Evolutionary conservation across 169 alveolate genomes (phyloP), one percentile per base, ranked within the genome.

Genomic region (Plasmodium knowlesi): DNA sequence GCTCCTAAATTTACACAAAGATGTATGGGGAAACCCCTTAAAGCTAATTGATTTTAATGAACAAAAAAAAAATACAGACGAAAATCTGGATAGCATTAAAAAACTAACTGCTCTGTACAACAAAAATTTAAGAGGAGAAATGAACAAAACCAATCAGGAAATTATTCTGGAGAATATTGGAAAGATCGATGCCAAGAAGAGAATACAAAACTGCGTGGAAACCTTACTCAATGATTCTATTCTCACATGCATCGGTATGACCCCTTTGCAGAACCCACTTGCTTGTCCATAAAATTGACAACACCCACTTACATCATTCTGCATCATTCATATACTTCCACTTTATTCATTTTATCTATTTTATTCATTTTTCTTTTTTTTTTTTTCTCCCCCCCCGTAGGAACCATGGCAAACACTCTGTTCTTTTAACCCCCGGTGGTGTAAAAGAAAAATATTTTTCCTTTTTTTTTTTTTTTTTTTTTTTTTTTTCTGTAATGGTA

Each of bases 11-110:
- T 97, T 98, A 67, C 98, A 99, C 94, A 99, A 98, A 95, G 98
- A 98, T 89, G 97, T 96, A 46, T 99, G 99, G 99, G 97, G 96
- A 83, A 97, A 98, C 22, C 99, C 99, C 71, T 98, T 99, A 57
- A 97, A 97, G 54, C 91, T 97, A n/a, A 83, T 97, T 96, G 99
- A 96, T n/a, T 50, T 57, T 28, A 28, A 72, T 80, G 83, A 80
- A 46, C 89, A 88, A 30, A 70, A 84, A 57, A 86, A 78, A 84
- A 9, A 54, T 46, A 57, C 88, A 57, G 90, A 39, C 70, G 83
- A 78, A 76, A 53, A 54, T 34, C 73, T 67, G 16, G 85, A 76
- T 2, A 70, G 81, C 73, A 80, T 78, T 28, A 43, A 46, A 67
- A 79, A 74, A 19, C 57, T 82, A n/a, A 81, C 95, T 92, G 93